A percentile compares a stretch with the other conserved stretches of the same genome.
Evolutionary conservation across 2,329 filamentous ascomycete species (phyloP).

Genomic region (Lachnellula subtilissima): DNA sequence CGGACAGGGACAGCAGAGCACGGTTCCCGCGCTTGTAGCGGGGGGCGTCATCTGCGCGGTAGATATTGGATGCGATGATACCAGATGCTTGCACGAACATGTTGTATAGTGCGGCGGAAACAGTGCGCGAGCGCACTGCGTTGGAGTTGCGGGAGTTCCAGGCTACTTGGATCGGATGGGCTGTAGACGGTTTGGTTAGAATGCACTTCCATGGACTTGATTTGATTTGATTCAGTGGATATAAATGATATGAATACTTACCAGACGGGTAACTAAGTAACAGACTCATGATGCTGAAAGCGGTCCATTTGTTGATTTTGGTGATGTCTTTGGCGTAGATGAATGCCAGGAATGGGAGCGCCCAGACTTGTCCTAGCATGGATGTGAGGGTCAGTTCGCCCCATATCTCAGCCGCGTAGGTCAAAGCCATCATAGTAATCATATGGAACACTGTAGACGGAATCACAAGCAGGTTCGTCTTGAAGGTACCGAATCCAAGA

Average conservation of each 20-base stretch:
- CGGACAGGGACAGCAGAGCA: conserved; percentile 44
- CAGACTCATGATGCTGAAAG: conserved; percentile 10
- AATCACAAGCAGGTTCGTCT: conserved; percentile 42
- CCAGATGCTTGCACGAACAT: conserved; percentile 42
- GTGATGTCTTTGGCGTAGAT: conserved; percentile 15
- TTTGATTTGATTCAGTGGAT: too few species aligned
- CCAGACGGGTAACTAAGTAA: conserved; percentile 5
- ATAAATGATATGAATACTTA: neutral
- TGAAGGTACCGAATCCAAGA: conserved; percentile 34
- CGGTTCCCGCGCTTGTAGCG: conserved; percentile 51
- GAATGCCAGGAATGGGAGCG: conserved; percentile 34
- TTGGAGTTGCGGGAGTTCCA: conserved; percentile 54
- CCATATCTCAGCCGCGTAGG: conserved; percentile 40
- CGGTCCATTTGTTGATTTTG: conserved; percentile 15
- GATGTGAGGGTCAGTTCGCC: conserved; percentile 32
- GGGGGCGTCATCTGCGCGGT: conserved; percentile 43
- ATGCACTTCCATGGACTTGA: too few species aligned
- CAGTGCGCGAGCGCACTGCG: conserved; percentile 55
- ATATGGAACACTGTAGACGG: conserved; percentile 39
- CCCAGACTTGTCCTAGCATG: conserved; percentile 36
- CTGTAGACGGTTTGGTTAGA: conserved; percentile 15
- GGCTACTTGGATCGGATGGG: conserved; percentile 44
- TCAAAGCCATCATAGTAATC: conserved; percentile 39
- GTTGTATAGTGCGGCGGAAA: conserved; percentile 60
- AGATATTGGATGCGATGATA: conserved; percentile 33